phyloP scores from a whole-genome alignment of 257 asterid species.

The Salvia hispanica region DNA sequence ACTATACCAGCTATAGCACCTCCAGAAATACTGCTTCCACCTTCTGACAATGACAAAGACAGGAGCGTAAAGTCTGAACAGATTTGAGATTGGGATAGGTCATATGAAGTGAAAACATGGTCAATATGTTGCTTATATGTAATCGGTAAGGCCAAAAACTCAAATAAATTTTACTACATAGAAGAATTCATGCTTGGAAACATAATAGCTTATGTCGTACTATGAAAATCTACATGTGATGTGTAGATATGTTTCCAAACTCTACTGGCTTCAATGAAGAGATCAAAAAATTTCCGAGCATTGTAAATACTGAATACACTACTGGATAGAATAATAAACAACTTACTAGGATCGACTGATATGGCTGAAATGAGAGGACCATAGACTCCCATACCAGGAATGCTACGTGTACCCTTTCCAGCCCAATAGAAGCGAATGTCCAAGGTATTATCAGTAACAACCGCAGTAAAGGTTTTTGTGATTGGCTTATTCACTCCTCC shows the following conservation, averaged over 20 bases:
- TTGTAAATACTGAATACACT: neutral
- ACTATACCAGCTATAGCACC: conserved; percentile 59
- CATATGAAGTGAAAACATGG: conserved; percentile 11
- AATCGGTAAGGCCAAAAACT: too few species aligned
- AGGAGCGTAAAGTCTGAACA: conserved; percentile 57
- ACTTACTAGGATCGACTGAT: conserved; percentile 66
- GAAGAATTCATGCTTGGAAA: too few species aligned
- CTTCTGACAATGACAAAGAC: conserved; percentile 24
- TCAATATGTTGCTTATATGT: neutral
- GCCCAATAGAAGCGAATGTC: conserved; percentile 86
- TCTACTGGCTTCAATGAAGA: too few species aligned
- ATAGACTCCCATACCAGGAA: conserved; percentile 71
- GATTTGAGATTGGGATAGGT: conserved; percentile 21
- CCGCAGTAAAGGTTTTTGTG: conserved; percentile 46
- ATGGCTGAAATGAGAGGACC: conserved; percentile 97
- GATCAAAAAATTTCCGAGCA: neutral
- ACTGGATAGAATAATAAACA: neutral
- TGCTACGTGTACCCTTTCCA: conserved; percentile 76
- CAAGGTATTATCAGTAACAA: conserved; percentile 52
- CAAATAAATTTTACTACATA: too few species aligned
- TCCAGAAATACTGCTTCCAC: conserved; percentile 40
- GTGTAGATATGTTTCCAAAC: too few species aligned
- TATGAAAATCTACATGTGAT: neutral
- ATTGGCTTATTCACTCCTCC: conserved; percentile 67
- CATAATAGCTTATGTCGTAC: neutral